Conservation (phyloP, 2,329 filamentous ascomycete species). For the Orbilia oligospora region DNA sequence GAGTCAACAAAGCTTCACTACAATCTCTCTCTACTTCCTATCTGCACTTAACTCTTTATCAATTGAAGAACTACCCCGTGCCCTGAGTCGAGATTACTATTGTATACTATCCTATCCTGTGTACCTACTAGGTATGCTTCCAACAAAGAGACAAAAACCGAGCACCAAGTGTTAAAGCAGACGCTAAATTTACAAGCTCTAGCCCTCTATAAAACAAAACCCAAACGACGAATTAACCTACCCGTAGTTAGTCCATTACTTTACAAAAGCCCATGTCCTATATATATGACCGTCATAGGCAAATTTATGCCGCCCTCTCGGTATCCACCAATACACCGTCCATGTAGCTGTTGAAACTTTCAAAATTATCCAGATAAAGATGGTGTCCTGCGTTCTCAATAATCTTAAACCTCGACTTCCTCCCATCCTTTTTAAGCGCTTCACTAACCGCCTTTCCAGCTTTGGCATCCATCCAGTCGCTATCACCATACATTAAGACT, state of each 20-base stretch:
- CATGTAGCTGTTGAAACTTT: conserved; percentile 79
- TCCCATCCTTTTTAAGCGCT: conserved; percentile 82
- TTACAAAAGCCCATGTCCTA: neutral
- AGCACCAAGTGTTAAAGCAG: conserved; percentile 14
- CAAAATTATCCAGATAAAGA: conserved; percentile 78
- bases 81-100: neutral
- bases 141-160: conserved; percentile 13
- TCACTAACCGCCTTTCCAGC: conserved; percentile 85
- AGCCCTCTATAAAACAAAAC: conserved; percentile 14
- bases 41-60: too few relatives aligned
- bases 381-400: conserved; percentile 81
- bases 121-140: neutral
- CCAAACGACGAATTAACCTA: neutral
- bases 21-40: neutral
- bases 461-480: conserved; percentile 98
- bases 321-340: conserved; percentile 74
- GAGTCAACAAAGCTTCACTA: too few relatives aligned
- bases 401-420: conserved; percentile 84
- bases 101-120: neutral
- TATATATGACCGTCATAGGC: neutral
- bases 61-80: neutral
- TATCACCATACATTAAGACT: conserved; percentile 95
- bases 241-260: neutral
- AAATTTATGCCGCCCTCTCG: conserved; percentile 10
- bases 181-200: conserved; percentile 24